Evolutionary conservation across 1,284 basidiomycete species (phyloP), one percentile per base, ranked within the genome.

Genomic region (Malassezia psittaci): DNA sequence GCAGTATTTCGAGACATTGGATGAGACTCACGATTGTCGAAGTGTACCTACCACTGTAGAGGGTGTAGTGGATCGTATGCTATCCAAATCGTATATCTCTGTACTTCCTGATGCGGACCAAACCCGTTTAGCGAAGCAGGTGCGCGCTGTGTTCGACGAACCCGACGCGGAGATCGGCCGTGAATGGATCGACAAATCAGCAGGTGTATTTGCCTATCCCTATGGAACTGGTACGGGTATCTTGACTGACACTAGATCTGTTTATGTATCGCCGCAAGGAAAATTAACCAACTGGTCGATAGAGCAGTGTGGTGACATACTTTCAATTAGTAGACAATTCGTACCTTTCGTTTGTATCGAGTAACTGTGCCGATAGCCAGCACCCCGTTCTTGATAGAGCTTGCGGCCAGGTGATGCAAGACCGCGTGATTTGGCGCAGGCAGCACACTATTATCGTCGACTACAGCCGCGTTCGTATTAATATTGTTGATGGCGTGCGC

Each of bases 401-500:
- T 93, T 48, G 93, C 96, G 60, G 90, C 90, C 57, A 98, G 77
- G 76, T 98, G 94, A 65, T 96, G 90, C 62, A 98, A 79, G 39
- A 96, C 90, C 35, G 90, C 90, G 77, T 96, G 93, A 52, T 85
- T 88, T 12, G 68, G 68, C 16, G 94, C 90, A 8, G 93, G 88
- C 61, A 98, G 77, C 56, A 98, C 89, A 42, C 85, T 87, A 64
- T 85, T 88, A 74, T 98, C 93, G 76, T 98, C 90, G 32, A 88
- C 83, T 54, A 74, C 59, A 48, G 77, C 62, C 63, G 65, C 61
- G 8, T 70, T 64, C 6, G 53, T 46, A 4, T 58, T 57, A 12
- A 62, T 48, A 21, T 60, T 57, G 48, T 60, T 60, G 12, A 62
- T 57, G 7, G 66, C 65, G 24, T 45, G 21, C 41, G 72, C 68